These are phyloP conservation scores for Gossypium bickii DNA, from an alignment of 345 rosid genomes.

Conservation along the genomic window DNA sequence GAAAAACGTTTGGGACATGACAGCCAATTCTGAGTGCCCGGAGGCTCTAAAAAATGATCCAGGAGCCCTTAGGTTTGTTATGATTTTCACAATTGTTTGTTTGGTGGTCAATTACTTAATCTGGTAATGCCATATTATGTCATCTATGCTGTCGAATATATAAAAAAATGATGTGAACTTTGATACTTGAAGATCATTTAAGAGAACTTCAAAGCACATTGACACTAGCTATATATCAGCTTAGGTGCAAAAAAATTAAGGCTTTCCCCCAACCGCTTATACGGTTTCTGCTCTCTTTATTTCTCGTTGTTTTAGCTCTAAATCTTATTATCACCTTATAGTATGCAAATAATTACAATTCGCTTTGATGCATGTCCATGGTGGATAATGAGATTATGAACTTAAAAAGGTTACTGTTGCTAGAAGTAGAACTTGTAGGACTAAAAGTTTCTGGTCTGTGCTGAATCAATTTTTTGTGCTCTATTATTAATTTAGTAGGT, in stretches of 20 bases:
- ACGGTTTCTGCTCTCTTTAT: neutral
- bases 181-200: too few species aligned
- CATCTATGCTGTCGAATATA: neutral
- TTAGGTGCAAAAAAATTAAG: too few species aligned
- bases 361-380: too few species aligned
- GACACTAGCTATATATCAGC: too few species aligned
- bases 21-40: slow-evolving; percentile 44
- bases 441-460: neutral
- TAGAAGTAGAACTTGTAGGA: too few species aligned
- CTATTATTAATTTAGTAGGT: neutral
- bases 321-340: too few species aligned
- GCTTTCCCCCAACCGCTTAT: neutral
- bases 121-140: neutral
- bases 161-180: neutral
- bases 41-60: slow-evolving; percentile 71
- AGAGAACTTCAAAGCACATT: too few species aligned
- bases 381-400: too few species aligned
- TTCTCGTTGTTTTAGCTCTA: neutral
- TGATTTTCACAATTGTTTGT: neutral
- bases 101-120: neutral
- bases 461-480: neutral
- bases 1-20: slow-evolving; percentile 19
- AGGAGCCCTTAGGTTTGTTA: slow-evolving; percentile 62
- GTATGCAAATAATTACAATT: neutral
- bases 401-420: too few species aligned